phyloP scores from a whole-genome alignment of 805 yeast species.

The Pichia insulana region DNA sequence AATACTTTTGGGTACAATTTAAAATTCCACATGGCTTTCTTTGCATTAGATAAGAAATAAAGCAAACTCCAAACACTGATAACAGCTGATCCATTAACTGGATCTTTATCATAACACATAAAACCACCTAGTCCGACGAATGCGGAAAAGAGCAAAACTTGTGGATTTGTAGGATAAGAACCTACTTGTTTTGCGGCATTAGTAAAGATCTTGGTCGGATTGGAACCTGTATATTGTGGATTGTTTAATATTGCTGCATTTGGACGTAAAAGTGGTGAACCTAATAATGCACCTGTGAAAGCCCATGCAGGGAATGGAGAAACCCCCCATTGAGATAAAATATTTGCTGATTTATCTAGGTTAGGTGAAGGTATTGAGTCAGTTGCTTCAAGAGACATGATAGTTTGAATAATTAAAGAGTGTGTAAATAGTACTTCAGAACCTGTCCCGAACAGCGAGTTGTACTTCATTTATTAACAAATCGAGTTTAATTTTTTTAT shows the following conservation, averaged over 20 bases:
- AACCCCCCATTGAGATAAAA: slow-evolving; percentile 3
- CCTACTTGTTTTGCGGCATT: slow-evolving; percentile 1
- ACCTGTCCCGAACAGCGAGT: not conserved
- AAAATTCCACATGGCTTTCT: slow-evolving; percentile 43
- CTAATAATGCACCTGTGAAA: slow-evolving; percentile 29
- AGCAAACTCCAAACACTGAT: slow-evolving; percentile 72
- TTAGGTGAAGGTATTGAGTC: not conserved
- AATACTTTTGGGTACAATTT: slow-evolving; percentile 56
- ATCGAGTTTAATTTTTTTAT: not conserved
- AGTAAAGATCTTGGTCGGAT: not conserved
- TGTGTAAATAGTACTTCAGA: not conserved
- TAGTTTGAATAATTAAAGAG: not conserved
- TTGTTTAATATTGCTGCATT: slow-evolving; percentile 10
- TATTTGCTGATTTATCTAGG: not conserved
- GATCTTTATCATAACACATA: slow-evolving; percentile 70
- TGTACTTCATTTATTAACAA: no score
- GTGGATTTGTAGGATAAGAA: slow-evolving; percentile 22
- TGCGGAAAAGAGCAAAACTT: slow-evolving; percentile 44
- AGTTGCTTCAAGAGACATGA: not conserved
- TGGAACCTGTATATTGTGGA: slow-evolving; percentile 7
- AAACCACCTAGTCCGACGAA: slow-evolving; percentile 61
- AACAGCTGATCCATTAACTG: slow-evolving; percentile 74
- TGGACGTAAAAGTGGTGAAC: slow-evolving; percentile 19
- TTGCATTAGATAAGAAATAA: slow-evolving; percentile 65
- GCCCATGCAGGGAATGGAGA: slow-evolving; percentile 44